Percentiles rank a stretch among this genome's conserved stretches.
Evolutionary conservation across 208 protist species (phyloP).

Genomic region (Porcisia deanei): DNA sequence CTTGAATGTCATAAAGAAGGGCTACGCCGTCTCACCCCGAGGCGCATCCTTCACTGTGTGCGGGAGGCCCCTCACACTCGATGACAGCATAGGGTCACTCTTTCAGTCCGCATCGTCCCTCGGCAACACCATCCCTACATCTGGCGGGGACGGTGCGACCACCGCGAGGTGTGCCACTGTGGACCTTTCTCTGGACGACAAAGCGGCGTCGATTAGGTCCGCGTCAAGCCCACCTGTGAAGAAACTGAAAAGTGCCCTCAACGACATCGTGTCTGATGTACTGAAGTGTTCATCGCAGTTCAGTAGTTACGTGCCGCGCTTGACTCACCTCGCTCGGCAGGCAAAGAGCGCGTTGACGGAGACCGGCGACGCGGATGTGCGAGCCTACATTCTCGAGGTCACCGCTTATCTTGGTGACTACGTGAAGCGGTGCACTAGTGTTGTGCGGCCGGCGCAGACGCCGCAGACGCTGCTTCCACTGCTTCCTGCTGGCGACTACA

Average conservation of each 20-base stretch:
- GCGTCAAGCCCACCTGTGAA: constrained; percentile 5
- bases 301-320: constrained; percentile 38
- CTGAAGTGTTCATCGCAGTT: constrained; percentile 46
- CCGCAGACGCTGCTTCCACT: constrained; percentile 43
- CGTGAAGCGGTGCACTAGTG: constrained; percentile 34
- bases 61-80: constrained; percentile 19
- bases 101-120: constrained; percentile 26
- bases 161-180: constrained; percentile 23
- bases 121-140: constrained; percentile 1
- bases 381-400: constrained; percentile 32
- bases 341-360: constrained; percentile 16
- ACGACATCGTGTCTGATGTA: constrained; percentile 37
- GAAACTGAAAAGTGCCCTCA: constrained; percentile 25
- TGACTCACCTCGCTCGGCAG: constrained; percentile 43
- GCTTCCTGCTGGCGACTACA: constrained; percentile 76
- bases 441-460: constrained; percentile 22
- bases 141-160: constrained; percentile 10
- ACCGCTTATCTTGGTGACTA: constrained; percentile 42
- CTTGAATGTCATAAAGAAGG: constrained; percentile 44
- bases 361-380: constrained; percentile 11
- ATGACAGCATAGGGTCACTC: constrained; percentile 20
- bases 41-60: constrained; percentile 19
- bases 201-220: constrained; percentile 10
- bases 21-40: constrained; percentile 33
- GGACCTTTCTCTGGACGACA: constrained; percentile 15